Percentiles rank a stretch among this genome's conserved stretches.
Conservation (phyloP, 2,329 filamentous ascomycete species). For the Ilyonectria destructans region DNA sequence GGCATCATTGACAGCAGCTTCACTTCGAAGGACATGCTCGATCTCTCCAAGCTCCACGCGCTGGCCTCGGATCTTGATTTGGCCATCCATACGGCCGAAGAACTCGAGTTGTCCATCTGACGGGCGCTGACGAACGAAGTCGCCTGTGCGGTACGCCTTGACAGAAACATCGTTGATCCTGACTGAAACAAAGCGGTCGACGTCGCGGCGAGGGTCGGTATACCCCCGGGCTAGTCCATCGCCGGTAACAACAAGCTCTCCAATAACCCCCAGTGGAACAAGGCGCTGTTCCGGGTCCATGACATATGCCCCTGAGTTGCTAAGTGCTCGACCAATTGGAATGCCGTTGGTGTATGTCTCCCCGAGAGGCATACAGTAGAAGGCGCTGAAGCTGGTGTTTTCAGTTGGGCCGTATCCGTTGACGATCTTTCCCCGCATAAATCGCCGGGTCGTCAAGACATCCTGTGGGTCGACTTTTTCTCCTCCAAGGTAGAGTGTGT, state of each 20-base stretch:
- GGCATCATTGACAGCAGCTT: not conserved
- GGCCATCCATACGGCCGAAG: constrained; percentile 39
- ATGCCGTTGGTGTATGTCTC: constrained; percentile 35
- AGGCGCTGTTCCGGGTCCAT: constrained; percentile 46
- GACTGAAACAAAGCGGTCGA: not conserved
- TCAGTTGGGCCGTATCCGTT: constrained; percentile 41
- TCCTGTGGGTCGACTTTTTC: constrained; percentile 37
- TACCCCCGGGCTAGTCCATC: constrained; percentile 22
- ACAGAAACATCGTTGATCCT: not conserved
- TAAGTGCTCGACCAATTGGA: constrained; percentile 40
- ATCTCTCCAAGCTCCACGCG: constrained; percentile 44
- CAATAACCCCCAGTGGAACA: constrained; percentile 47
- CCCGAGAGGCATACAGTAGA: constrained; percentile 4
- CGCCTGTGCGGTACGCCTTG: constrained; percentile 36
- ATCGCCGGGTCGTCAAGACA: not conserved
- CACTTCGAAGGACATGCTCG: constrained; percentile 24
- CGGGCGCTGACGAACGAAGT: constrained; percentile 33
- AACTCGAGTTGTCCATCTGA: constrained; percentile 36
- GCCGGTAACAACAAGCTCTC: constrained; percentile 49
- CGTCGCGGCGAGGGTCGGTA: not conserved
- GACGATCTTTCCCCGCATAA: constrained; percentile 17
- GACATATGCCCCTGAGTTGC: constrained; percentile 42
- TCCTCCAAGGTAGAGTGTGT: constrained; percentile 34
- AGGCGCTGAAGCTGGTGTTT: constrained; percentile 30
- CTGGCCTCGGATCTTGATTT: constrained; percentile 45